phyloP scores from a whole-genome alignment of 371 early-diverging fungal species.

The Saksenaea vasiformis region DNA sequence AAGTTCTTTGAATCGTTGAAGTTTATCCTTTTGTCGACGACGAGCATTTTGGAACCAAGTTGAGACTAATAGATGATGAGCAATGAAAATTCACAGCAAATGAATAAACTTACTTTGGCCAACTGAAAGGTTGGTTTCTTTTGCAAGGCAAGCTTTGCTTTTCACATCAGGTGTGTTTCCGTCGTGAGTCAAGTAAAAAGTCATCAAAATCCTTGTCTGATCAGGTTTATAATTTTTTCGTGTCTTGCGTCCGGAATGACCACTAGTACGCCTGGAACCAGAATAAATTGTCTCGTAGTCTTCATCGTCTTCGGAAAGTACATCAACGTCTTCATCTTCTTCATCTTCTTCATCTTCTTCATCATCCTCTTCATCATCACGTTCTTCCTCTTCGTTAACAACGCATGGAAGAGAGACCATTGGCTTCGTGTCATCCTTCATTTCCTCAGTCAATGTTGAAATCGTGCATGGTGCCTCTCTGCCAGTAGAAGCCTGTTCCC shows the following conservation, averaged over 20 bases:
- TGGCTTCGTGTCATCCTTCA: not conserved
- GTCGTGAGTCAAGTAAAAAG: slow-evolving; percentile 33
- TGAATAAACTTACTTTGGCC: slow-evolving; percentile 31
- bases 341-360: slow-evolving; percentile 17
- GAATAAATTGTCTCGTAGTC: slow-evolving; percentile 3
- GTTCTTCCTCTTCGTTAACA: slow-evolving; percentile 10
- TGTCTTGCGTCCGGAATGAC: slow-evolving; percentile 15
- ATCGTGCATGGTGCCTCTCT: not conserved
- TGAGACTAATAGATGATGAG: slow-evolving; percentile 22
- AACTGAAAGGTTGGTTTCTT: slow-evolving; percentile 24
- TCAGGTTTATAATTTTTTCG: slow-evolving; percentile 38
- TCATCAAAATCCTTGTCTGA: slow-evolving; percentile 33
- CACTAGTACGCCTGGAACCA: slow-evolving; percentile 7
- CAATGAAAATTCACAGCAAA: not conserved
- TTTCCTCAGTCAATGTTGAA: not conserved
- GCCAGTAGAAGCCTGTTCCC: not conserved
- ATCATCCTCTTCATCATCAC: slow-evolving; percentile 15
- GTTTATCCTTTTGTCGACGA: slow-evolving; percentile 34
- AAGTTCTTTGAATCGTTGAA: slow-evolving; percentile 24
- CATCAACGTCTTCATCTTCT: slow-evolving; percentile 11
- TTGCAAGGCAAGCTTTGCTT: slow-evolving; percentile 22
- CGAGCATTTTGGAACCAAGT: slow-evolving; percentile 52
- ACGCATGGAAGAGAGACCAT: slow-evolving; percentile 1
- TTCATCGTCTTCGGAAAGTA: slow-evolving; percentile 13
- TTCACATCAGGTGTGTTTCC: slow-evolving; percentile 32